phyloP scores from a whole-genome alignment of 192 early-diverging fungal species.

The Coemansia sp. region DNA sequence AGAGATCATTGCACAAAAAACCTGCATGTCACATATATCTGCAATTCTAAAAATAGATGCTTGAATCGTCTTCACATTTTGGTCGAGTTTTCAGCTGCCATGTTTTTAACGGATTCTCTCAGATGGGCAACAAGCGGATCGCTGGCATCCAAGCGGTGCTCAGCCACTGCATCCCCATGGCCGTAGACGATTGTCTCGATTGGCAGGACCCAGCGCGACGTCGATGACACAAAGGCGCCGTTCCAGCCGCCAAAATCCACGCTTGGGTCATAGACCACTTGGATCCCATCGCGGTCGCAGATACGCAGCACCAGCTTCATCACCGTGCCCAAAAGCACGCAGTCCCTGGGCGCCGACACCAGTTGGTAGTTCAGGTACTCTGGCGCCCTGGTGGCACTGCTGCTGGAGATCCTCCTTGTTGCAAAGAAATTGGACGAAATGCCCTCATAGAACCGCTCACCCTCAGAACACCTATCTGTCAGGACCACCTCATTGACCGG shows the following conservation, averaged over 20 bases:
- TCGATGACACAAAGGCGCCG: slow-evolving; percentile 52
- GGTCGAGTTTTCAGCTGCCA: slow-evolving; percentile 28
- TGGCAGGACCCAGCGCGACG: slow-evolving; percentile 46
- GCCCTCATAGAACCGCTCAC: slow-evolving; percentile 41
- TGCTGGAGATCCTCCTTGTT: slow-evolving; percentile 5
- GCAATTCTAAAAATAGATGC: too few species aligned
- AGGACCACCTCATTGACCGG: slow-evolving; percentile 45
- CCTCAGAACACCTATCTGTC: slow-evolving; percentile 9
- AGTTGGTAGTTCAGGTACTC: slow-evolving; percentile 29
- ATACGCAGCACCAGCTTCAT: slow-evolving; percentile 49
- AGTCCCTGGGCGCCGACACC: slow-evolving; percentile 33
- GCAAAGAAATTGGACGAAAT: slow-evolving; percentile 53
- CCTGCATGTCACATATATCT: too few species aligned
- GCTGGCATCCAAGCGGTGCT: slow-evolving; percentile 11
- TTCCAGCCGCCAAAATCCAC: slow-evolving; percentile 29
- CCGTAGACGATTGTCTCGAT: slow-evolving; percentile 21
- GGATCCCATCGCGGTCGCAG: slow-evolving; percentile 33
- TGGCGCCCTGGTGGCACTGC: neutral
- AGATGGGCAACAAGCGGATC: slow-evolving; percentile 43
- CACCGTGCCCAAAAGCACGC: slow-evolving; percentile 47
- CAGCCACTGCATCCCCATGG: neutral
- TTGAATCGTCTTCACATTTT: too few species aligned
- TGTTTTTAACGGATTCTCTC: slow-evolving; percentile 12
- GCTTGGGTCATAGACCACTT: slow-evolving; percentile 23
- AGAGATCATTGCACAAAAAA: too few species aligned